Evolutionary conservation across 2,329 filamentous ascomycete species (phyloP).

Genomic region (Penicillium vulpinum): DNA sequence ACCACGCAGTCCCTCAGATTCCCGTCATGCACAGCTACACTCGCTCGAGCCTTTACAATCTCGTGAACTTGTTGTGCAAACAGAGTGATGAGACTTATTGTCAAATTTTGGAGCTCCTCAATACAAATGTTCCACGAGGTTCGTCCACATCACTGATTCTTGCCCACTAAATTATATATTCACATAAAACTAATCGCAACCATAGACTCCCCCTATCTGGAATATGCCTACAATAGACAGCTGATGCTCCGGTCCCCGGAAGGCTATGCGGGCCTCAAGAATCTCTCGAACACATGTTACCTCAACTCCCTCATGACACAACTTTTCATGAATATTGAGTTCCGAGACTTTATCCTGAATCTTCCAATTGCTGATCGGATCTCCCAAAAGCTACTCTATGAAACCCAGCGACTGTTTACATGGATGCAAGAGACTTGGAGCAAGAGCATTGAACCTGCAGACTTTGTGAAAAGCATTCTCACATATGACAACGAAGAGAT

Average conservation of each 20-base stretch:
- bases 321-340: slow-evolving; percentile 90
- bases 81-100: slow-evolving; percentile 49
- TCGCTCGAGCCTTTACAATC: slow-evolving; percentile 60
- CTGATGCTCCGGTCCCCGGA: slow-evolving; percentile 71
- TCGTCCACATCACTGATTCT: slow-evolving; percentile 11
- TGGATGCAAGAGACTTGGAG: slow-evolving; percentile 80
- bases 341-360: slow-evolving; percentile 78
- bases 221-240: slow-evolving; percentile 62
- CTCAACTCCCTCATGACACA: slow-evolving; percentile 93
- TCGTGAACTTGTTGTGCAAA: slow-evolving; percentile 59
- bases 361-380: slow-evolving; percentile 58
- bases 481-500: slow-evolving; percentile 81
- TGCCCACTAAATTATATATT: not conserved
- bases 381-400: slow-evolving; percentile 67
- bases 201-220: slow-evolving; percentile 47
- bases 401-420: slow-evolving; percentile 80
- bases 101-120: slow-evolving; percentile 54
- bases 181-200: not conserved
- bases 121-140: slow-evolving; percentile 55
- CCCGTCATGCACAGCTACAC: slow-evolving; percentile 58
- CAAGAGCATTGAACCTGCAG: slow-evolving; percentile 70
- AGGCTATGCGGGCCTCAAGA: slow-evolving; percentile 85
- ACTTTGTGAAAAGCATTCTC: slow-evolving; percentile 72
- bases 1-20: slow-evolving; percentile 36
- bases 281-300: slow-evolving; percentile 95